phyloP scores from a whole-genome alignment of 2,329 filamentous ascomycete species.

The Colletotrichum sp. region DNA sequence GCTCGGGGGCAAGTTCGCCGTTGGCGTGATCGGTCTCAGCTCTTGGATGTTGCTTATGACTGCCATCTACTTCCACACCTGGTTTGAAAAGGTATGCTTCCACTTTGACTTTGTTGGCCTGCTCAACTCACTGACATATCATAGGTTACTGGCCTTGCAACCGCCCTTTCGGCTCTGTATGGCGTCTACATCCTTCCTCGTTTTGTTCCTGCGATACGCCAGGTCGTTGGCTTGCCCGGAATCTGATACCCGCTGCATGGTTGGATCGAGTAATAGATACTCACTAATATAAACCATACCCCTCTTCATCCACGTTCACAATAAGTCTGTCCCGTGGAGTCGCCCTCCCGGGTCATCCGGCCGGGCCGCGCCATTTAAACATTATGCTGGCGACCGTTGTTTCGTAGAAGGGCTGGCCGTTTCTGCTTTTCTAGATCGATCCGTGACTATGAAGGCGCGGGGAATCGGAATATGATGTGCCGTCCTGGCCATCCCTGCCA shows the following conservation, averaged over 20 bases:
- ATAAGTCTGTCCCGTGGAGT: not conserved
- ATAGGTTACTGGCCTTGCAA: slow-evolving; percentile 59
- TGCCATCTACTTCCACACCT: slow-evolving; percentile 97
- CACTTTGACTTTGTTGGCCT: accelerated
- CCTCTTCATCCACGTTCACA: not conserved
- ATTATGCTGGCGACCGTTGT: not conserved
- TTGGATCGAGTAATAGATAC: not conserved
- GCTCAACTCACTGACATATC: slow-evolving; percentile 25
- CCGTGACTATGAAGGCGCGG: not conserved
- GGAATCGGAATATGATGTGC: not conserved
- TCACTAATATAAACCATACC: not conserved
- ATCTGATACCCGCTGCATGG: slow-evolving; percentile 38
- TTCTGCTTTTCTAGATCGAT: not conserved
- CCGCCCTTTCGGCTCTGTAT: slow-evolving; percentile 53
- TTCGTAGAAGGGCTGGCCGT: not conserved
- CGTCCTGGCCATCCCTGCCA: not conserved
- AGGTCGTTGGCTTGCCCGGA: slow-evolving; percentile 55
- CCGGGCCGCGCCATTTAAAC: not conserved
- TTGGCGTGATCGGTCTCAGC: slow-evolving; percentile 71
- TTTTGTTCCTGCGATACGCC: slow-evolving; percentile 50
- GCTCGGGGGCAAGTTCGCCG: slow-evolving; percentile 60
- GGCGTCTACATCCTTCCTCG: slow-evolving; percentile 57
- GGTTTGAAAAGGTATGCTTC: slow-evolving; percentile 87
- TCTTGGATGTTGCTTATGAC: slow-evolving; percentile 99
- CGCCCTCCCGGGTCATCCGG: not conserved